Base-by-base conservation (phyloP, 2,329 filamentous ascomycete genomes). In the Alternaria sp. region DNA sequence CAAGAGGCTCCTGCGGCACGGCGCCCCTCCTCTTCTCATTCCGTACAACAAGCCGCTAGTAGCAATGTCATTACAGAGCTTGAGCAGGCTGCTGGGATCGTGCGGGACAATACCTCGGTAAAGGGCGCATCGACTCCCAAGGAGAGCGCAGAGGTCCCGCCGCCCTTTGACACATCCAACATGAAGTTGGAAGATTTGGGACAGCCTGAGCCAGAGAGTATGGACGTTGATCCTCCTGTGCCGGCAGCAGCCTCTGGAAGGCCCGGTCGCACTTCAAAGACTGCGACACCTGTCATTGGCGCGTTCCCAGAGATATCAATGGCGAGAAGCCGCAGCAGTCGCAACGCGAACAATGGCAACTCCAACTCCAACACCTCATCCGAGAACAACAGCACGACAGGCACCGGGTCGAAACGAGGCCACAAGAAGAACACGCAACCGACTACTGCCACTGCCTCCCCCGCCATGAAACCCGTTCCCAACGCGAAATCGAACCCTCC, bases 181-280 rank as follows among this genome's bases (percentile, higher is more conserved):
- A 74, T 85, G 54, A 84, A 85, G 69, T 75, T 77, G 30, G 87
- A 90, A 56, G 84, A 88, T 46, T 65, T 77, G 6, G 85, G 85
- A 56, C 66, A 69, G 71, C 30, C 85, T 79, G 72, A 83, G 78
- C 66, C 84, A 81, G 68, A 78, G 43, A 61, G 70, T 43, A 78
- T 77, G 72, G 76, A 80, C 3, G 70, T 76, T 36, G 77, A 79
- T 30, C 57, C 68, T 9, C 75, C 77, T 21, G 57, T 69, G 13
- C 71, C 77, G 21, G 68, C 71, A 28, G 71, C 76, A 44, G 65
- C 72, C 26, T 71, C 74, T 6, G 77, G 75, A 4, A 75, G 81
- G 36, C 77, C 77, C 46, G 81, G 82, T 15, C 77, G 82, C 36
- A 73, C 77, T 6, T 84, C 82, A 6, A 85, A 85, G 64, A 83